phyloP scores from a whole-genome alignment of 192 early-diverging fungal species.

The Coemansia guatemalensis region DNA sequence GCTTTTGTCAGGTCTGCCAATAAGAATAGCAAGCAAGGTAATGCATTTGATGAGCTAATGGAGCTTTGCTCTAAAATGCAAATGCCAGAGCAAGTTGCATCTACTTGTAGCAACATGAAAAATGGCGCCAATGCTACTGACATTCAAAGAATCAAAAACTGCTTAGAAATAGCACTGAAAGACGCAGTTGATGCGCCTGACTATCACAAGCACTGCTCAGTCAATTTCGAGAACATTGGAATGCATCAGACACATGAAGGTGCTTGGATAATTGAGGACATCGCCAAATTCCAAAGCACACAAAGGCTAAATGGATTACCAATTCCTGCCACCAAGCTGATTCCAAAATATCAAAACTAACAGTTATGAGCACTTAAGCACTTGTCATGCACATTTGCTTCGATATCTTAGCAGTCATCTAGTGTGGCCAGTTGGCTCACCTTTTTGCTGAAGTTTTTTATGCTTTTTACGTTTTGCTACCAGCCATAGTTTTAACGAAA shows the following conservation, averaged over 20 bases:
- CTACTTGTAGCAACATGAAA: neutral
- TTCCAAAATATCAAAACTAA: no score
- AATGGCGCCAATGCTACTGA: neutral
- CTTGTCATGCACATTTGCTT: no score
- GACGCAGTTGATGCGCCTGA: neutral
- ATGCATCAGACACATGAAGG: constrained; percentile 4
- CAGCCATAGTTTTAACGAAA: no score
- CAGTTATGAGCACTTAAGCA: no score
- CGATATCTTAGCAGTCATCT: no score
- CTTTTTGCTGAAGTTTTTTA: no score
- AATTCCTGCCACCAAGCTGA: no score
- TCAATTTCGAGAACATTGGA: constrained; percentile 1
- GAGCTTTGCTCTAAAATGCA: neutral
- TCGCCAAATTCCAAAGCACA: no score
- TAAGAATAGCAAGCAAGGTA: neutral
- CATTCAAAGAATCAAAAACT: neutral
- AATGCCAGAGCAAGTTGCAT: neutral
- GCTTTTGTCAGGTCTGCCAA: neutral
- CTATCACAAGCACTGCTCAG: neutral
- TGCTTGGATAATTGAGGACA: neutral
- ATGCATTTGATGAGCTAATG: neutral
- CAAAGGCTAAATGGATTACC: no score
- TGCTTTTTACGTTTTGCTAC: no score
- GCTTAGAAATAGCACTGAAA: neutral
- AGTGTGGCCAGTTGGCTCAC: no score